Percentiles rank a stretch among this genome's conserved stretches.
phyloP scores from a whole-genome alignment of 495 filamentous ascomycete genomes.

The Xeromyces bisporus region DNA sequence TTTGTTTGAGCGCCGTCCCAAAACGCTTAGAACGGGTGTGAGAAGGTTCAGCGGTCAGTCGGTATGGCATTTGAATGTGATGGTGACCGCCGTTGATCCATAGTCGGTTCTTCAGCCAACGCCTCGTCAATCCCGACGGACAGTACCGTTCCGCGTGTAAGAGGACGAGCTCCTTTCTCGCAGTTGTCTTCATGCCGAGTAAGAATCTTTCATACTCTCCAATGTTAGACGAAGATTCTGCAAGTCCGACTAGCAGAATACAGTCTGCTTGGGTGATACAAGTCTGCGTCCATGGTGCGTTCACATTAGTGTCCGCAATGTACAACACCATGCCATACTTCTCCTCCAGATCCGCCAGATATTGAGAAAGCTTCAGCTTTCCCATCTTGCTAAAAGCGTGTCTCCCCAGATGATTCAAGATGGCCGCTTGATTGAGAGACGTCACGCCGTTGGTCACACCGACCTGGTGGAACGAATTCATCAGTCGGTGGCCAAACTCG shows the following conservation, averaged over 20 bases:
- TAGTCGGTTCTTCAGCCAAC: conserved; percentile 82
- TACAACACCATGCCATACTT: conserved; percentile 93
- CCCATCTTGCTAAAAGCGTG: conserved; percentile 97
- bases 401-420: conserved; percentile 82
- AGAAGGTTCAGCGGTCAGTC: conserved; percentile 56
- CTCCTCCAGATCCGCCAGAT: conserved; percentile 91
- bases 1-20: conserved; percentile 73
- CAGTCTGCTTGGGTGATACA: conserved; percentile 94
- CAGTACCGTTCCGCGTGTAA: conserved; percentile 85
- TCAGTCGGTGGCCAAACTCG: conserved; percentile 81
- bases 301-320: conserved; percentile 92
- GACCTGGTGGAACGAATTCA: conserved; percentile 75
- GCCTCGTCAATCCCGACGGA: conserved; percentile 60
- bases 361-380: conserved; percentile 88
- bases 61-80: conserved; percentile 91
- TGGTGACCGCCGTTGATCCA: conserved; percentile 99
- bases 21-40: conserved; percentile 62
- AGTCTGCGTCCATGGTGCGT: conserved; percentile 94
- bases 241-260: conserved; percentile 79
- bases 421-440: conserved; percentile 81
- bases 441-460: conserved; percentile 79
- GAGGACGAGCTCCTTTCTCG: conserved; percentile 85
- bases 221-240: conserved; percentile 74
- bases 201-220: conserved; percentile 94
- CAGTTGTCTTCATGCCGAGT: conserved; percentile 92